Base-by-base conservation (phyloP, 768 basidiomycete species). In the Mycena olivaceomarginata region DNA sequence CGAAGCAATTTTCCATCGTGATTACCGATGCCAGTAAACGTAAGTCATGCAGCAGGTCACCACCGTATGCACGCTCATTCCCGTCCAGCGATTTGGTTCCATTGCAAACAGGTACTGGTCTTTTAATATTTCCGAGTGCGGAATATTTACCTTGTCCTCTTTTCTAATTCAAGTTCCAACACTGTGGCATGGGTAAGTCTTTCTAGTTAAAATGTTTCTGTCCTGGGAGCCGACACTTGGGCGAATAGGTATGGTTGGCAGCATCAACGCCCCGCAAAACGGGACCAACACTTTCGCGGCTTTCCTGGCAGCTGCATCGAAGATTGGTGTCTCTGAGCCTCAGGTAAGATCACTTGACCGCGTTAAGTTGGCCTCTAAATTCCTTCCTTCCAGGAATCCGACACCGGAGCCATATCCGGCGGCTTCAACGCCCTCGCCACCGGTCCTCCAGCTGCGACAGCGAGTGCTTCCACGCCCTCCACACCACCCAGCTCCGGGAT, bases 111-210 rank as follows among this genome's bases (percentile, higher is more conserved):
- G 71, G 85, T 85, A 48, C 67, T 20, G 12, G 69, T 41, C 45
- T 40, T 25, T 51, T 1, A 41, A 12, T 39, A 7, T 59, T 41
- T 41, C 25, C 20, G 13, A 45, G 43, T 11, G 25, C 22, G 45
- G 41, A 46, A 39, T 56, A 9, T 51, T 43, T 11, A 41, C 12
- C 31, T 73, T 41, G 5, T 40, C 5, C 41, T 67, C 22, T 45
- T 31, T 12, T 43, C 18, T 39, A 59, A 45, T 25, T 37, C 16
- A 62, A 85, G 81, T 67, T 80, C 12, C 53, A 46, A 4, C 91
- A 92, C 80, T 92, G 91, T 78, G 89, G 88, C n/a, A 70, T 86
- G 75, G 91, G 91, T 31, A 89, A 91, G 89, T 89, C 90, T 40
- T 89, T 87, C 75, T 86, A 83, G 79, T 62, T 18, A 40, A 39